Conservation (phyloP, 1,139 yeast species). For the Zygoascus hellenicus region DNA sequence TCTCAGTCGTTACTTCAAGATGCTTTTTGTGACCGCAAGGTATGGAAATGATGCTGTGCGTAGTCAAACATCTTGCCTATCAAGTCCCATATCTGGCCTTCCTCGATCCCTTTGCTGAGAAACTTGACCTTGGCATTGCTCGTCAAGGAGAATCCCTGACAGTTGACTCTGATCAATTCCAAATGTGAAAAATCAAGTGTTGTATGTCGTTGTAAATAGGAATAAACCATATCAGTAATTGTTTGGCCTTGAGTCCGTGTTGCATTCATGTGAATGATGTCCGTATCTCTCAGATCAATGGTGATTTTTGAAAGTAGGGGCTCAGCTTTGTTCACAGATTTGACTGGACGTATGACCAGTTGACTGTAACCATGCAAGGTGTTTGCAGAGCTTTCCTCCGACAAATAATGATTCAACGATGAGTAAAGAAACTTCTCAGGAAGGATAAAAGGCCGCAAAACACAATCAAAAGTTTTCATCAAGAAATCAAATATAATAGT, state of each 20-base stretch:
- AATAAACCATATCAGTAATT: constrained; percentile 14
- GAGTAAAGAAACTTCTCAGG: constrained; percentile 2
- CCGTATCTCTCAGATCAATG: constrained; percentile 18
- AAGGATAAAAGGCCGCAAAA: constrained; percentile 6
- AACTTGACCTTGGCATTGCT: constrained; percentile 20
- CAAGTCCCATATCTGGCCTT: constrained; percentile 10
- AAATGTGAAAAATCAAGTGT: constrained; percentile 19
- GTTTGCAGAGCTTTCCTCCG: neutral
- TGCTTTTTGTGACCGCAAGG: neutral
- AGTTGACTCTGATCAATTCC: constrained; percentile 20
- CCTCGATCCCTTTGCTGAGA: constrained; percentile 12
- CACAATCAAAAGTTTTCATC: constrained; percentile 9
- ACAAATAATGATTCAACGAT: constrained; percentile 4
- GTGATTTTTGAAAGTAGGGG: constrained; percentile 19
- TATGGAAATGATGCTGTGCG: constrained; percentile 6
- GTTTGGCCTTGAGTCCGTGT: constrained; percentile 9
- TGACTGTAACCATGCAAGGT: constrained; percentile 16
- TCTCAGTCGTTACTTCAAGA: no score
- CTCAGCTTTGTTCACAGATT: neutral
- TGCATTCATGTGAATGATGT: constrained; percentile 12
- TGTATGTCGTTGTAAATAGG: constrained; percentile 17
- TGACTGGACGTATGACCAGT: constrained; percentile 17
- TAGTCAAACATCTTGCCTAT: constrained; percentile 4
- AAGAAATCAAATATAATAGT: constrained; percentile 9
- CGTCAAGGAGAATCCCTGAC: constrained; percentile 22